Evolutionary conservation across 495 filamentous ascomycete genomes (phyloP), one percentile per base, ranked within the genome.

Genomic region (Penicillium maclennaniae): DNA sequence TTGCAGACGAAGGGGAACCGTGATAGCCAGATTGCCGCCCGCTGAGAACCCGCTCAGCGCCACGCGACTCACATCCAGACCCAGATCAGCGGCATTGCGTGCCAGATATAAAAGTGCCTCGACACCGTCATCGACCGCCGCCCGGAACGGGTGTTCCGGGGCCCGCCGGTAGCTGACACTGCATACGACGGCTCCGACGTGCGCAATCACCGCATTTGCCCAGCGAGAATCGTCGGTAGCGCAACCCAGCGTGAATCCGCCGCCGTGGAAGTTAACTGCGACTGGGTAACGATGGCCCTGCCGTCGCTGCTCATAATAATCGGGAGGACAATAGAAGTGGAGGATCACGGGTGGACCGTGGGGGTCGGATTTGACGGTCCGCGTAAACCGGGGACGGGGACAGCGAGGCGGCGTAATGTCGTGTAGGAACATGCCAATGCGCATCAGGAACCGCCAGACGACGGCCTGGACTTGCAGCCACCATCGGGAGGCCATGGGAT

Each of bases 21-120:
- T 92, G 55, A 96, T 84, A 21, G 84, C 81, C 56, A 95, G 81
- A 60, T 96, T 97, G 12, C 84, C 92, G 3, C 92, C 92, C 2
- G 89, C 88, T 0, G 86, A 91, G 70, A 97, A 97, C 15, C 92
- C 92, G 6, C 81, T 89, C 9, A 92, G 71, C 3, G 84, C 88
- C 15, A 96, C 81, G 45, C 83, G 69, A 41, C 76, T 72, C 27
- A 79, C 51, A 67, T 88, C 82, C 42, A 91, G 59, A 0, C 69
- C 68, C 17, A 81, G 58, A 17, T 86, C 80, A 1, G 67, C 64
- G 0, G 85, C 82, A 58, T 87, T 73, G 0, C 69, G 65, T 19
- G 84, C 79, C 0, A 92, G 68, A 59, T 86, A 87, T 7, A 89
- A 69, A 1, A 91, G 52, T 0, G 86, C 85, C 40, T 87, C 86